phyloP scores from a whole-genome alignment of 1,284 basidiomycete genomes.

The Cryptococcus jaspeensis region DNA sequence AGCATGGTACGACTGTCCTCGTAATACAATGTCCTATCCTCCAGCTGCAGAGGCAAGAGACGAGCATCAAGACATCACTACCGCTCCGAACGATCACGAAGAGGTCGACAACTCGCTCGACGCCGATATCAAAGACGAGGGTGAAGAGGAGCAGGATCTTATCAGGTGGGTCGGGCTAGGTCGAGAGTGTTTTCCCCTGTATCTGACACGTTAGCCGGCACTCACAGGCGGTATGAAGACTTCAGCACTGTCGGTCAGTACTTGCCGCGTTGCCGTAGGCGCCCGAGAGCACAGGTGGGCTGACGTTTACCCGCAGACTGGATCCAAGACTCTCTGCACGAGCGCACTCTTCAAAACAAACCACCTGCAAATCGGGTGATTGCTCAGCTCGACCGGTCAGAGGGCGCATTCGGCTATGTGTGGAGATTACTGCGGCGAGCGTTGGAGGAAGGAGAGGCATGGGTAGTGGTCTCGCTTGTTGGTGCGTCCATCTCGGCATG shows the following conservation, averaged over 20 bases:
- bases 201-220: slow-evolving; percentile 10
- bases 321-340: slow-evolving; percentile 90
- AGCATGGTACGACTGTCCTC: no score
- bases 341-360: slow-evolving; percentile 64
- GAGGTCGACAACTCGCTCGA: slow-evolving; percentile 9
- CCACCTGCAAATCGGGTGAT: slow-evolving; percentile 55
- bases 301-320: slow-evolving; percentile 63
- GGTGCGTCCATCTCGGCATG: slow-evolving; percentile 59
- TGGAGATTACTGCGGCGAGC: slow-evolving; percentile 63
- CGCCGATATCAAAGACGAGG: slow-evolving; percentile 5
- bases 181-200: neutral
- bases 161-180: slow-evolving; percentile 45
- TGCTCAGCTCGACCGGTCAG: slow-evolving; percentile 36
- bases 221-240: slow-evolving; percentile 58
- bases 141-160: slow-evolving; percentile 31
- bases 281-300: neutral
- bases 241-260: slow-evolving; percentile 73
- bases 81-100: slow-evolving; percentile 1
- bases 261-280: neutral
- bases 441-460: slow-evolving; percentile 59
- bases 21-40: slow-evolving; percentile 28
- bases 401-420: slow-evolving; percentile 55
- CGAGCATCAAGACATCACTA: neutral
- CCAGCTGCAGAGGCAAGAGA: slow-evolving; percentile 15
- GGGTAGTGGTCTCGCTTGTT: slow-evolving; percentile 77